Evolutionary conservation across 768 basidiomycete genomes (phyloP).

Genomic region (Tremella yokohamensis): DNA sequence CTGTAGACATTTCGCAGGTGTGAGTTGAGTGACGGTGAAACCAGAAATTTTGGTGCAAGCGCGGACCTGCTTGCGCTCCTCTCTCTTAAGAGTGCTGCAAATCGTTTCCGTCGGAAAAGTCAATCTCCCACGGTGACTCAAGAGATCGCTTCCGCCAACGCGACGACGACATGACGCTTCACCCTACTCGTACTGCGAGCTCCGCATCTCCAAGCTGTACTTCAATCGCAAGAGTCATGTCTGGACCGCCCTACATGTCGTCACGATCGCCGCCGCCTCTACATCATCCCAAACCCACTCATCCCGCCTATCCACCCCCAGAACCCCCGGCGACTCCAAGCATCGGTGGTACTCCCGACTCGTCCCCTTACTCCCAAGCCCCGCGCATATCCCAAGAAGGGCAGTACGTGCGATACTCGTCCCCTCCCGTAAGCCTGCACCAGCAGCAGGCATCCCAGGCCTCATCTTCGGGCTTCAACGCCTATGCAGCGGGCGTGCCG

Average conservation of each 20-base stretch:
- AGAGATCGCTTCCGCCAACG: no score
- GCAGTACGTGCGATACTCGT: conserved; percentile 40
- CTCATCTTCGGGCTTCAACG: conserved; percentile 21
- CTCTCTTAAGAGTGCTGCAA: no score
- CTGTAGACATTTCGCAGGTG: no score
- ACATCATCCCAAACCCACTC: conserved; percentile 50
- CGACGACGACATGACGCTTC: no score
- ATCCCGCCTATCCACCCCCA: conserved; percentile 49
- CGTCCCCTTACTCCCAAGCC: conserved; percentile 46
- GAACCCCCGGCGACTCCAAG: conserved; percentile 46
- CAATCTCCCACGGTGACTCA: no score
- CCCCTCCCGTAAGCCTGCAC: conserved; percentile 34
- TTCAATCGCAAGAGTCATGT: conserved; percentile 13
- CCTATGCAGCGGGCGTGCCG: conserved; percentile 11
- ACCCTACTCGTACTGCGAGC: no score
- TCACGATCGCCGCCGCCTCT: conserved; percentile 50
- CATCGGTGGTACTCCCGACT: conserved; percentile 34
- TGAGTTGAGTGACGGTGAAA: no score
- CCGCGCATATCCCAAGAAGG: conserved; percentile 46
- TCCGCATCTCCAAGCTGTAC: no score
- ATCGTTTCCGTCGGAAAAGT: no score
- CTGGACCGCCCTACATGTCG: conserved; percentile 38
- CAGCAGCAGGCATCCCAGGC: background rate
- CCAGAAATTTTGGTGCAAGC: no score
- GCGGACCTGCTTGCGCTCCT: no score